Conservation (phyloP, 1,139 yeast genomes). For the Taphrina sp. region DNA sequence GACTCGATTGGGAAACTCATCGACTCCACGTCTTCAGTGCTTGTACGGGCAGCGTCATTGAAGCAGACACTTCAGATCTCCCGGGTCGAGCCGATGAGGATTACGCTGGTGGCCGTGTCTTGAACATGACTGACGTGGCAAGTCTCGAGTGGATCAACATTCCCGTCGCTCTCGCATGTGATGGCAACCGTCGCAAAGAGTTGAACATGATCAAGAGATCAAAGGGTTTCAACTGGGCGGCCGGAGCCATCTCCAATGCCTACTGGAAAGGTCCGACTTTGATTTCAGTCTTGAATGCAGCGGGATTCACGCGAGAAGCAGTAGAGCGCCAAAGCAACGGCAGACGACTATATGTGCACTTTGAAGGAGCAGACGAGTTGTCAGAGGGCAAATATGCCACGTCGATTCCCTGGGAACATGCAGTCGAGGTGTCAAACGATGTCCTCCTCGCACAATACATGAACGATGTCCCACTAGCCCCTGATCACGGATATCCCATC, state of each 20-base stretch:
- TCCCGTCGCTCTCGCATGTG: constrained; percentile 45
- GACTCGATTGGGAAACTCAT: constrained; percentile 36
- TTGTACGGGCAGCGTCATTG: neutral
- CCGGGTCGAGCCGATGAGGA: constrained; percentile 39
- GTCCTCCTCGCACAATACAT: constrained; percentile 44
- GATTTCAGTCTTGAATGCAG: constrained; percentile 41
- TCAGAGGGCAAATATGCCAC: constrained; percentile 46
- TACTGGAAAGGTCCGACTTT: constrained; percentile 43
- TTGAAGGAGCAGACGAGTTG: constrained; percentile 45
- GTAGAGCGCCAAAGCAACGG: constrained; percentile 37
- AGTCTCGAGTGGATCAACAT: constrained; percentile 41
- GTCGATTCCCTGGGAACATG: constrained; percentile 42
- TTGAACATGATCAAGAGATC: constrained; percentile 44
- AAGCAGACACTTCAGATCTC: neutral
- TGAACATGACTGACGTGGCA: constrained; percentile 38
- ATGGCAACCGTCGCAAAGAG: constrained; percentile 45
- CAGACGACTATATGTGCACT: constrained; percentile 39
- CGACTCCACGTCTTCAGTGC: constrained; percentile 41
- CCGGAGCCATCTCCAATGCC: constrained; percentile 44
- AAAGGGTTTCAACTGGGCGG: constrained; percentile 46
- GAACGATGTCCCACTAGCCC: constrained; percentile 46
- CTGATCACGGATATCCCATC: constrained; percentile 46
- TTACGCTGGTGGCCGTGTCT: constrained; percentile 40
- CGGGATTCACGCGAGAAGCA: constrained; percentile 40
- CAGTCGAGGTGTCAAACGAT: constrained; percentile 42